Conservation (phyloP, 495 filamentous ascomycete genomes). For the Tuber calosporum region DNA sequence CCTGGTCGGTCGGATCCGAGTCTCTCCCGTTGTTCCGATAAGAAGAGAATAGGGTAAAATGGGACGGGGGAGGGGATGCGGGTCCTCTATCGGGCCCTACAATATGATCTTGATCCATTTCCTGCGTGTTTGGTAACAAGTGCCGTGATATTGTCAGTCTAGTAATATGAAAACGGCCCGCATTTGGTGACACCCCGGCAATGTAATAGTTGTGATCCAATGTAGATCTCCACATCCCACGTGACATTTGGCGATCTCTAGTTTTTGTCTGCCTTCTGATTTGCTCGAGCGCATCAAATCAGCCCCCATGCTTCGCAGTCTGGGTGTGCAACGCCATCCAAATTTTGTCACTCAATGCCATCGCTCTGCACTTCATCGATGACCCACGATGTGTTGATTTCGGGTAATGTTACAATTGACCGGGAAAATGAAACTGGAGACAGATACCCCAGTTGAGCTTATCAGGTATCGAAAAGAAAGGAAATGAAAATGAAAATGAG, state of each 20-base stretch:
- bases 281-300: neutral
- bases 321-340: neutral
- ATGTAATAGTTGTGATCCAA: neutral
- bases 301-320: neutral
- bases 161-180: neutral
- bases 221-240: neutral
- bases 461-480: neutral
- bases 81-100: neutral
- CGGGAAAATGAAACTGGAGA: neutral
- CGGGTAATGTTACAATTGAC: neutral
- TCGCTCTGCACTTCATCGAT: conserved; percentile 1
- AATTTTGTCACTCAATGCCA: neutral
- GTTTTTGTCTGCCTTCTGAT: neutral
- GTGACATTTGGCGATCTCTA: conserved; percentile 1
- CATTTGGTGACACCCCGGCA: neutral
- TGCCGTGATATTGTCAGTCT: neutral
- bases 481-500: neutral
- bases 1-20: neutral
- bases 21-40: neutral
- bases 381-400: conserved; percentile 3
- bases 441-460: neutral
- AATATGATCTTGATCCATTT: neutral
- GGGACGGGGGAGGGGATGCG: neutral
- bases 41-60: neutral
- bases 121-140: neutral